phyloP scores from a whole-genome alignment of 192 early-diverging fungal genomes.

The Coemansia sp. region DNA sequence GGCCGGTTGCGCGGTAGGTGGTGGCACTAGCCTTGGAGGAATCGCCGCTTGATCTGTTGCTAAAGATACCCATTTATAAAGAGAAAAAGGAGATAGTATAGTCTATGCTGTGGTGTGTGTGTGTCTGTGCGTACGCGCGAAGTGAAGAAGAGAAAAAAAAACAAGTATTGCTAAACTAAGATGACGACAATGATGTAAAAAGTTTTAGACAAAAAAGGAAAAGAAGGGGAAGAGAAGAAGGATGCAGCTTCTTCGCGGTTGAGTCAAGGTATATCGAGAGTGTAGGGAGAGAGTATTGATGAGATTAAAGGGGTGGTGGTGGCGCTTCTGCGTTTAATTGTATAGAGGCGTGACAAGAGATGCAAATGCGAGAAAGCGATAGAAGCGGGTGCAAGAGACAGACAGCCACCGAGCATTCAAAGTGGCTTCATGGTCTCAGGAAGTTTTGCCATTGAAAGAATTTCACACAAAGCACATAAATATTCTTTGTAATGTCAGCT shows the following conservation, averaged over 20 bases:
- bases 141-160: not conserved
- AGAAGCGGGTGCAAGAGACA: slow-evolving; percentile 4
- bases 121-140: not conserved
- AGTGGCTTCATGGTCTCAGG: not conserved
- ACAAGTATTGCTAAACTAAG: slow-evolving; percentile 4
- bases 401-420: not conserved
- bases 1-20: not conserved
- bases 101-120: slow-evolving; percentile 2
- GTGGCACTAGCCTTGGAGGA: slow-evolving; percentile 9
- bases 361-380: slow-evolving; percentile 2
- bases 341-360: slow-evolving; percentile 8
- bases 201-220: not conserved
- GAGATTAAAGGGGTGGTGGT: not conserved
- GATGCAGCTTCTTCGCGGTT: not conserved
- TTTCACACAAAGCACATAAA: not conserved
- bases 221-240: not conserved
- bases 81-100: slow-evolving; percentile 2
- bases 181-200: not conserved
- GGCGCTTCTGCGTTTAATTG: slow-evolving; percentile 1
- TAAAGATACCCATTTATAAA: slow-evolving; percentile 34
- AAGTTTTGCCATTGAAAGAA: not conserved
- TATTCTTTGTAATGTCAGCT: not conserved
- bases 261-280: not conserved
- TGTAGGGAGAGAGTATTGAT: not conserved
- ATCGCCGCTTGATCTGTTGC: slow-evolving; percentile 16